Percentiles rank a stretch among this genome's conserved stretches.
Conservation (phyloP, 2,329 filamentous ascomycete species). For the Bipolaris gigantea region DNA sequence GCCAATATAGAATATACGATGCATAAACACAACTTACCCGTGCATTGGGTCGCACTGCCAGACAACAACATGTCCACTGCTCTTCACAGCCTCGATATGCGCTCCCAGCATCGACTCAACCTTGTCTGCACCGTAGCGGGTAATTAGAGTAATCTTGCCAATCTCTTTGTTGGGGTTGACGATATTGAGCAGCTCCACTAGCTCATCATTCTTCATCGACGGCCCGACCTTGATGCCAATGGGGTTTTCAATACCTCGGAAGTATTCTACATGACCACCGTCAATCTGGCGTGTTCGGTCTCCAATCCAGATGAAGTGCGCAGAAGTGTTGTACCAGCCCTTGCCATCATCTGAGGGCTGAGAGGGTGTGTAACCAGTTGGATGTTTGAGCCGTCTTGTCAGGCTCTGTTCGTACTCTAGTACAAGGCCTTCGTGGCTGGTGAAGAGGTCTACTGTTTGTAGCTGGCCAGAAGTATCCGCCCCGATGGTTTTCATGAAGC, state of each 20-base stretch:
- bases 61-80: slow-evolving; percentile 74
- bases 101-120: slow-evolving; percentile 74
- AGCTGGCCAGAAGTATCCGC: slow-evolving; percentile 82
- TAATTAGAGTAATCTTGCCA: slow-evolving; percentile 95
- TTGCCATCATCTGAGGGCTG: slow-evolving; percentile 47
- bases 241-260: slow-evolving; percentile 92
- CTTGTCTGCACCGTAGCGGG: slow-evolving; percentile 82
- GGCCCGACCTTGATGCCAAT: slow-evolving; percentile 97
- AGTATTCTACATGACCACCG: slow-evolving; percentile 94
- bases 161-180: slow-evolving; percentile 82
- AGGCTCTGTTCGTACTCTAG: slow-evolving; percentile 92
- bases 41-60: slow-evolving; percentile 99
- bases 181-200: slow-evolving; percentile 76
- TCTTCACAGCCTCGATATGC: slow-evolving; percentile 87
- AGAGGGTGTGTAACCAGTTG: slow-evolving; percentile 49
- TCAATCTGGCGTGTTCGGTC: slow-evolving; percentile 93
- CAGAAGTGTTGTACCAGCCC: slow-evolving; percentile 90
- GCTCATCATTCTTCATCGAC: slow-evolving; percentile 73
- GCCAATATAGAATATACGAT: background rate
- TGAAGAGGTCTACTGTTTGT: slow-evolving; percentile 92
- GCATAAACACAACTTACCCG: slow-evolving; percentile 54
- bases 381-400: slow-evolving; percentile 73
- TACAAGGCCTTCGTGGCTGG: slow-evolving; percentile 90
- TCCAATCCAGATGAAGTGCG: slow-evolving; percentile 98
- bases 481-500: slow-evolving; percentile 92